These are phyloP conservation scores for Trametes versicolor DNA, from an alignment of 1,284 basidiomycete genomes.

Conservation along the genomic window DNA sequence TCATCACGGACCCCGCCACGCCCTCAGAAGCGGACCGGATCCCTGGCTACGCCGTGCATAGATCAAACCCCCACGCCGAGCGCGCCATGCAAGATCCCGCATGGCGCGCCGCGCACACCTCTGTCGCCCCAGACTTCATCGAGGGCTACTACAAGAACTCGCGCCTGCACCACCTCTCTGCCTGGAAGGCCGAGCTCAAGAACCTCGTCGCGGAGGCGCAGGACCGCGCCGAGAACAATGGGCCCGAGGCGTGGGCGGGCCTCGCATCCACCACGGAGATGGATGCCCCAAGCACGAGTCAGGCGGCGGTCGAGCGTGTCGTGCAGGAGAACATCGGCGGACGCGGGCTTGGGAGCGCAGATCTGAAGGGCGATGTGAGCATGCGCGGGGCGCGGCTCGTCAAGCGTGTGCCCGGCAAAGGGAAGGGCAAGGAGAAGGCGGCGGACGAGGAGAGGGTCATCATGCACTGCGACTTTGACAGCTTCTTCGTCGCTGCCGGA, in stretches of 20 bases:
- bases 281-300: slow-evolving; percentile 40
- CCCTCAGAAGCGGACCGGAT: slow-evolving; percentile 53
- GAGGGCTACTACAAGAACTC: slow-evolving; percentile 93
- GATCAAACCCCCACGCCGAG: slow-evolving; percentile 76
- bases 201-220: slow-evolving; percentile 84
- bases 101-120: slow-evolving; percentile 91
- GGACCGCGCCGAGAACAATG: slow-evolving; percentile 66
- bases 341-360: slow-evolving; percentile 26
- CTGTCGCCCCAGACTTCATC: slow-evolving; percentile 87
- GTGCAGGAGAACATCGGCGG: slow-evolving; percentile 41
- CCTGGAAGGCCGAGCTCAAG: slow-evolving; percentile 93
- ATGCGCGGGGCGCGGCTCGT: slow-evolving; percentile 68
- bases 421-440: slow-evolving; percentile 59
- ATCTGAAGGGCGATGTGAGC: slow-evolving; percentile 51
- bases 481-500: slow-evolving; percentile 96
- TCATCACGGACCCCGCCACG: slow-evolving; percentile 53
- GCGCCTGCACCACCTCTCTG: slow-evolving; percentile 90
- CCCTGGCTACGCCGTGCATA: slow-evolving; percentile 70
- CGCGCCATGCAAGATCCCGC: slow-evolving; percentile 81
- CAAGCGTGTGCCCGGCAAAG: slow-evolving; percentile 62
- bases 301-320: slow-evolving; percentile 36
- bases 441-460: slow-evolving; percentile 69
- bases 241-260: slow-evolving; percentile 39
- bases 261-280: neutral
- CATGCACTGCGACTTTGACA: slow-evolving; percentile 97